Percentiles rank a stretch among this genome's conserved stretches.
Evolutionary conservation across 805 yeast genomes (phyloP).

Genomic region (Candida jianshihensis): DNA sequence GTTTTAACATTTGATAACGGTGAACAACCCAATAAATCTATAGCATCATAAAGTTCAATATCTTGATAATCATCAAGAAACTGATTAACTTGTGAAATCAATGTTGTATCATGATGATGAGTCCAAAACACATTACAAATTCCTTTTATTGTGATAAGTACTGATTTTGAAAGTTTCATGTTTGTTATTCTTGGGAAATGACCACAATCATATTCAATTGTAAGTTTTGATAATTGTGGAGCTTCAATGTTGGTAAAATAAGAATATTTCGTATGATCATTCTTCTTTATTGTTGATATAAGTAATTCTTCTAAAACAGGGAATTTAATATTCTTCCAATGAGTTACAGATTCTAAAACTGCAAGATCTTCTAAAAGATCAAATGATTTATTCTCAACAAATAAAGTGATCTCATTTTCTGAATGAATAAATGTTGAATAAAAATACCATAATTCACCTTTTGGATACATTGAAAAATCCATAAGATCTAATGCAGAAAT

Average conservation of each 20-base stretch:
- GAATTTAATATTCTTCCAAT: background rate
- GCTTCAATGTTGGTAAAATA: background rate
- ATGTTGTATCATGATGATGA: constrained; percentile 1
- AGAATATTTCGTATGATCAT: background rate
- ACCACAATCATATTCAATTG: background rate
- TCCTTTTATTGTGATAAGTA: background rate
- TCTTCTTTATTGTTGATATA: background rate
- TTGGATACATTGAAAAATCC: constrained; percentile 1
- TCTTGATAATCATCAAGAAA: background rate
- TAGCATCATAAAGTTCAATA: background rate
- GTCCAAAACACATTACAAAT: background rate
- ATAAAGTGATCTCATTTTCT: background rate
- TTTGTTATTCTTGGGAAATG: background rate
- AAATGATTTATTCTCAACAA: background rate
- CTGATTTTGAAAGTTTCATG: background rate
- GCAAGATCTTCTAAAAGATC: background rate
- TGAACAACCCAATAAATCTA: background rate
- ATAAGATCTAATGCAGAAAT: background rate
- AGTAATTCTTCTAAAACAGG: background rate
- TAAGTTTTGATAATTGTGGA: background rate
- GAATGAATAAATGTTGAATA: background rate
- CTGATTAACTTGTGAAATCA: background rate
- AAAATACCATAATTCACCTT: background rate
- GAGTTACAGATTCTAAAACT: background rate
- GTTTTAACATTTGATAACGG: background rate